These are phyloP conservation scores for Nyssa sinensis DNA, from an alignment of 148 eudicot species.

Conservation along the genomic window DNA sequence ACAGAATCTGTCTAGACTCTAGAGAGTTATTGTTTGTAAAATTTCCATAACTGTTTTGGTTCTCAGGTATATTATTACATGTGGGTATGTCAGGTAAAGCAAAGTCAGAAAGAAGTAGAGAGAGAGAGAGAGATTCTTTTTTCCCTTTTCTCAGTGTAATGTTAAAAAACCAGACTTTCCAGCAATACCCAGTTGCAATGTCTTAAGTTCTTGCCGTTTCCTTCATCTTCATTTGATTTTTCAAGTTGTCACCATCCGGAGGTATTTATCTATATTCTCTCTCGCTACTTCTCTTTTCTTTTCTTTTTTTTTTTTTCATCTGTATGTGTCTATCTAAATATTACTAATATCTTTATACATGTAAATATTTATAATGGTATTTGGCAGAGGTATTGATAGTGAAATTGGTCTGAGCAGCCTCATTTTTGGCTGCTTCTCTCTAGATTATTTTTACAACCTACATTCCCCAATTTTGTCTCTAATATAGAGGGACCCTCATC, in stretches of 20 bases:
- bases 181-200: conserved; percentile 25
- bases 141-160: conserved; percentile 13
- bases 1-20: conserved; percentile 3
- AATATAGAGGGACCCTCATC: conserved; percentile 20
- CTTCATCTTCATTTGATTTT: not conserved
- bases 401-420: conserved; percentile 12
- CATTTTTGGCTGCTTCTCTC: conserved; percentile 34
- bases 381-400: conserved; percentile 24
- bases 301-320: not conserved
- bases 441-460: conserved; percentile 24
- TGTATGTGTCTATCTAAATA: not conserved
- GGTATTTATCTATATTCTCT: not conserved
- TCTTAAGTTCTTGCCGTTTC: not conserved
- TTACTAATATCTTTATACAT: not conserved
- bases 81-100: conserved; percentile 14
- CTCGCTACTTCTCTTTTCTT: not conserved
- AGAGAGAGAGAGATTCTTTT: conserved; percentile 7
- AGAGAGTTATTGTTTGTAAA: not conserved
- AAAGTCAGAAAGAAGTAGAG: conserved; percentile 5
- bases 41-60: not conserved
- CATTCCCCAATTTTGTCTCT: conserved; percentile 45
- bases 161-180: conserved; percentile 29
- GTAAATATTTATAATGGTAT: not conserved
- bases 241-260: conserved; percentile 15
- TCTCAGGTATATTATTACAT: conserved; percentile 11